Percentiles rank a stretch among this genome's conserved stretches.
Conservation (phyloP, 1,284 basidiomycete genomes). For the Boletus albobrunnescens region DNA sequence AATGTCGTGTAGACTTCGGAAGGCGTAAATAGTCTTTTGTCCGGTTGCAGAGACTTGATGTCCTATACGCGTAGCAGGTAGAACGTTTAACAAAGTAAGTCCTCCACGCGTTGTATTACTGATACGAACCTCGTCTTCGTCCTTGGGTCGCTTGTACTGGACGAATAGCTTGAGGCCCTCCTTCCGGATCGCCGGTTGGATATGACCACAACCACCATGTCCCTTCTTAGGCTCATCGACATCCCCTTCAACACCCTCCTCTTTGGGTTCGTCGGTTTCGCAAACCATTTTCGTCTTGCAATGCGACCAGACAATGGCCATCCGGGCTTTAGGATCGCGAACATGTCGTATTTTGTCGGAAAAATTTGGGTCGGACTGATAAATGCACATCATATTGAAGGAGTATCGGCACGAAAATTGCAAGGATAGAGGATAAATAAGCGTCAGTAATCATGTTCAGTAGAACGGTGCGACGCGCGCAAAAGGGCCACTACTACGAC, state of each 20-base stretch:
- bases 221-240: constrained; percentile 75
- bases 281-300: constrained; percentile 86
- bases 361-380: constrained; percentile 78
- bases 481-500: constrained; percentile 29
- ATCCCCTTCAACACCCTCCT: constrained; percentile 76
- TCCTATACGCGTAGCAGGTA: constrained; percentile 47
- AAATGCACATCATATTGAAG: constrained; percentile 31
- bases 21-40: constrained; percentile 85
- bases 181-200: constrained; percentile 89
- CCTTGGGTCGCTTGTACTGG: constrained; percentile 92
- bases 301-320: constrained; percentile 81
- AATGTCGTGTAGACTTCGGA: constrained; percentile 89
- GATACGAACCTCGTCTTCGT: constrained; percentile 82
- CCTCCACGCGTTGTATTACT: constrained; percentile 1
- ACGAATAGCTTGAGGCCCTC: constrained; percentile 95
- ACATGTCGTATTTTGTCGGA: constrained; percentile 80
- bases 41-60: constrained; percentile 80
- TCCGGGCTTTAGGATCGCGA: constrained; percentile 84
- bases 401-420: constrained; percentile 22
- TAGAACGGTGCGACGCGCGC: constrained; percentile 33
- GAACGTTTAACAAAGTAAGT: constrained; percentile 8
- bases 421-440: constrained; percentile 42
- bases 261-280: constrained; percentile 82
- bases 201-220: constrained; percentile 94
- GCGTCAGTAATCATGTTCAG: constrained; percentile 55